Evolutionary conservation across 2,329 filamentous ascomycete species (phyloP).

Genomic region (Fusarium hainanense): DNA sequence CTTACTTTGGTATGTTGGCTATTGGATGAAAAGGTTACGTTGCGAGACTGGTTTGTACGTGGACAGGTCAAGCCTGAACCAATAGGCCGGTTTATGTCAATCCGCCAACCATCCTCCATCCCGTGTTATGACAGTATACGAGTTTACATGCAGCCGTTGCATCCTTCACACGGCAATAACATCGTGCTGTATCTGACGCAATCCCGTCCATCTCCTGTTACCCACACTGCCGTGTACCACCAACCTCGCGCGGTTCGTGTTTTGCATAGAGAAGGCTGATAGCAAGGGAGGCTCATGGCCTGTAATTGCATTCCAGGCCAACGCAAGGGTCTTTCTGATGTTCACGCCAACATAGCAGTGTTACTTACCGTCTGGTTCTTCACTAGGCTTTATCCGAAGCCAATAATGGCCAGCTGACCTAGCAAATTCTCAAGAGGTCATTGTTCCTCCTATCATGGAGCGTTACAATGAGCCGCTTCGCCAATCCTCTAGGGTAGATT

Average conservation of each 20-base stretch:
- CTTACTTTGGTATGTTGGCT: neutral
- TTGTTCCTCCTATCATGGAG: neutral
- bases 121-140: neutral
- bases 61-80: neutral
- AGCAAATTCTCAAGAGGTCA: neutral
- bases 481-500: neutral
- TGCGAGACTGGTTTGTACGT: neutral
- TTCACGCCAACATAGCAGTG: neutral
- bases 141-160: neutral
- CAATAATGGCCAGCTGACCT: neutral
- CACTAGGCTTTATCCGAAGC: neutral
- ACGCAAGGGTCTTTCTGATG: neutral
- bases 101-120: neutral
- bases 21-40: neutral
- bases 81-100: neutral
- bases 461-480: neutral
- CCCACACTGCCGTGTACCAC: neutral
- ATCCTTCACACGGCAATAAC: neutral
- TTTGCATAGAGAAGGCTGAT: neutral
- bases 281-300: constrained; percentile 4
- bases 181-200: neutral
- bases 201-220: neutral
- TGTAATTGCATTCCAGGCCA: constrained; percentile 15
- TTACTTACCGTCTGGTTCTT: neutral
- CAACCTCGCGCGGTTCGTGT: neutral